These are phyloP conservation scores for Stropharia rugosoannulata DNA, from an alignment of 768 basidiomycete species.

Conservation along the genomic window DNA sequence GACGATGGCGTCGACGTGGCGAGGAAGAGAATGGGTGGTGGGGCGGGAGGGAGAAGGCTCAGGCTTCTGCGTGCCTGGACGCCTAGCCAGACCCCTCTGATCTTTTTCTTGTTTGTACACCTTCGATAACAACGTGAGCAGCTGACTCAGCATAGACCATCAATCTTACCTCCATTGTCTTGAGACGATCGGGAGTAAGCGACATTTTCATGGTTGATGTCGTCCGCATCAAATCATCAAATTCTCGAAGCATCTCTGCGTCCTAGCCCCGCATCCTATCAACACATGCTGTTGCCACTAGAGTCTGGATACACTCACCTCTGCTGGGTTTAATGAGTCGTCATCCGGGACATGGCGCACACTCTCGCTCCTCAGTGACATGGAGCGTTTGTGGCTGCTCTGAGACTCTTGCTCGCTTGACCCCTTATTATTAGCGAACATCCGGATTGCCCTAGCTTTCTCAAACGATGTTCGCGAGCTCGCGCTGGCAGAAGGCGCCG, in stretches of 20 bases:
- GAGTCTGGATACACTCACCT: conserved; percentile 29
- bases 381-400: conserved; percentile 53
- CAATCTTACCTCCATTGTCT: conserved; percentile 84
- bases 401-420: conserved; percentile 40
- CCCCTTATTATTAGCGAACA: conserved; percentile 43
- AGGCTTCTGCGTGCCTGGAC: conserved; percentile 31
- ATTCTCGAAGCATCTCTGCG: conserved; percentile 67
- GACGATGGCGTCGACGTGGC: conserved; percentile 61
- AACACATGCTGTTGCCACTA: conserved; percentile 5
- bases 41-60: conserved; percentile 31
- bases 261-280: conserved; percentile 38
- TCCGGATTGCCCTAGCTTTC: conserved; percentile 60
- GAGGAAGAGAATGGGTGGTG: conserved; percentile 40
- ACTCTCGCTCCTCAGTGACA: conserved; percentile 52
- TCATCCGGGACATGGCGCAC: conserved; percentile 35
- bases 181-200: conserved; percentile 90
- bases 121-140: conserved; percentile 37
- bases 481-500: conserved; percentile 22
- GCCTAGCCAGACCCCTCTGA: conserved; percentile 38
- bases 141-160: conserved; percentile 33
- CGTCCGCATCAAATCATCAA: conserved; percentile 91
- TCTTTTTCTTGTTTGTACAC: conserved; percentile 76
- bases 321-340: conserved; percentile 27
- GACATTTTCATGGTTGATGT: conserved; percentile 94
- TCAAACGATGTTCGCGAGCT: conserved; percentile 60